Percentiles rank a stretch among this genome's conserved stretches.
These are phyloP conservation scores for Pichia paraexigua DNA, from an alignment of 805 yeast species.

Conservation along the genomic window DNA sequence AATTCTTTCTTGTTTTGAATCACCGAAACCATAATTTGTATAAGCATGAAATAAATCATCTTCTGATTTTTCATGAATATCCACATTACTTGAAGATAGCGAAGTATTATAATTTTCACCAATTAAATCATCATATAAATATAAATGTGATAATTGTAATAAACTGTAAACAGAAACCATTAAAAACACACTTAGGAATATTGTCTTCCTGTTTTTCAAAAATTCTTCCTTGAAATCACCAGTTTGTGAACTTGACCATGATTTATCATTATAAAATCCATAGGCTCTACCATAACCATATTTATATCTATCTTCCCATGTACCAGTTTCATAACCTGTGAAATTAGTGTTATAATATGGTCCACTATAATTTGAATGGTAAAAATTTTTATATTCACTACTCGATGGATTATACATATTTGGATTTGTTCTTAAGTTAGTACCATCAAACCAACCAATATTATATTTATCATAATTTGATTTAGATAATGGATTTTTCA, in stretches of 20 bases:
- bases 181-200: constrained; percentile 21
- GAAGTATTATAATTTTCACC: constrained; percentile 23
- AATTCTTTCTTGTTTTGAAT: constrained; percentile 41
- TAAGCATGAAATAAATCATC: constrained; percentile 35
- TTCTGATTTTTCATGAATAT: constrained; percentile 34
- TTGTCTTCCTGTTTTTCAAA: constrained; percentile 21
- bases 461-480: constrained; percentile 39
- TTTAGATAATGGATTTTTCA: constrained; percentile 38
- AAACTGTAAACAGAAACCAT: constrained; percentile 22
- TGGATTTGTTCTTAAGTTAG: constrained; percentile 15
- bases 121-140: constrained; percentile 26
- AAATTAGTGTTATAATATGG: constrained; percentile 2
- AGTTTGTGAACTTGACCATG: constrained; percentile 22
- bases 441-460: constrained; percentile 37
- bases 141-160: constrained; percentile 25
- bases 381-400: constrained; percentile 9
- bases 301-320: constrained; percentile 26
- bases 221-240: constrained; percentile 23
- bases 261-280: constrained; percentile 21
- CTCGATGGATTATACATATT: constrained; percentile 16
- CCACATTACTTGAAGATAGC: constrained; percentile 14
- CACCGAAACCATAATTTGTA: constrained; percentile 46
- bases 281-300: constrained; percentile 16
- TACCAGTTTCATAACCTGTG: constrained; percentile 17
- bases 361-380: neutral